These are phyloP conservation scores for Linaria vulgaris DNA, from an alignment of 257 asterid species.

Conservation along the genomic window DNA sequence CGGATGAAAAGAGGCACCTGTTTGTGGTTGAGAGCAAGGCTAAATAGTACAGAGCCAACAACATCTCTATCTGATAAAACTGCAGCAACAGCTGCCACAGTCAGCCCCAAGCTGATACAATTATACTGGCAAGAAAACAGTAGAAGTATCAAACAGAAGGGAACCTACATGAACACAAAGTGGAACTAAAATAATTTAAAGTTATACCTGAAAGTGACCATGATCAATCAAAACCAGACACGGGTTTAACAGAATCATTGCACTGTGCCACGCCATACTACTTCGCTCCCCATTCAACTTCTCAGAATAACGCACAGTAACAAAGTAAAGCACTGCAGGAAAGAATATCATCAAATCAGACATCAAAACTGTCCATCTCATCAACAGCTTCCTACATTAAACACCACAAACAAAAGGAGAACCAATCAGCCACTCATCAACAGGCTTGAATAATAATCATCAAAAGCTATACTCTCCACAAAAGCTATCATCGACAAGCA, in stretches of 20 bases:
- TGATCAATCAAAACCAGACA: slow-evolving; percentile 94
- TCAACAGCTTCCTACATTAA: slow-evolving; percentile 92
- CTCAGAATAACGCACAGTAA: slow-evolving; percentile 49
- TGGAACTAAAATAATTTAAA: neutral
- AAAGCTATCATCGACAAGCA: neutral
- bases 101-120: slow-evolving; percentile 90
- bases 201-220: slow-evolving; percentile 88
- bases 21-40: slow-evolving; percentile 95
- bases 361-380: slow-evolving; percentile 96
- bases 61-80: slow-evolving; percentile 73
- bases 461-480: slow-evolving; percentile 6
- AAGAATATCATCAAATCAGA: slow-evolving; percentile 89
- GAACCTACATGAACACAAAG: neutral
- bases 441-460: neutral
- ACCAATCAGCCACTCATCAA: neutral
- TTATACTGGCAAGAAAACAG: slow-evolving; percentile 60
- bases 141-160: too few species aligned
- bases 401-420: slow-evolving; percentile 23
- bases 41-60: slow-evolving; percentile 71
- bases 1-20: slow-evolving; percentile 54
- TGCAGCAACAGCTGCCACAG: slow-evolving; percentile 84
- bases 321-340: slow-evolving; percentile 83
- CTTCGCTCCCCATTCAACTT: slow-evolving; percentile 37
- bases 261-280: slow-evolving; percentile 62
- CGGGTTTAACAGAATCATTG: slow-evolving; percentile 82